Evolutionary conservation across 176 grass and related monocot genomes (phyloP).

Genomic region (Ampelocalamus luodianensis): DNA sequence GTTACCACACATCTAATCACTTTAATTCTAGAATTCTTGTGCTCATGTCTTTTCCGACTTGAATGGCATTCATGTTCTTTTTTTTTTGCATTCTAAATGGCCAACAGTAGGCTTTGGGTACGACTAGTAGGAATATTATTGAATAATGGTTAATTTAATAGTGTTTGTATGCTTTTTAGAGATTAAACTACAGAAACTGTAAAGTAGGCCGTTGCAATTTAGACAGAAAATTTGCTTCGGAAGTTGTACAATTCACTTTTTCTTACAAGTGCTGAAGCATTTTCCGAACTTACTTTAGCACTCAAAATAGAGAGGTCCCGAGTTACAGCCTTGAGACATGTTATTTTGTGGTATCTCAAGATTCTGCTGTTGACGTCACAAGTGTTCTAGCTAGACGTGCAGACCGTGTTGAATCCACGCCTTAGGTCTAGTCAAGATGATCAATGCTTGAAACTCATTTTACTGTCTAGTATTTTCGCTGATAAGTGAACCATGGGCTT

Average conservation of each 20-base stretch:
- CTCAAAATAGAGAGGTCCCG: neutral
- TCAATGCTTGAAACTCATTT: neutral
- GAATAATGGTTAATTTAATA: neutral
- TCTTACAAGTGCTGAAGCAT: neutral
- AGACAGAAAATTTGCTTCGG: neutral
- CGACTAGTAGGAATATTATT: neutral
- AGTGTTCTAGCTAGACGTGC: neutral
- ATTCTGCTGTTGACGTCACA: neutral
- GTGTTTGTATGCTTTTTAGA: neutral
- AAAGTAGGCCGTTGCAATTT: neutral
- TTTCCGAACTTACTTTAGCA: neutral
- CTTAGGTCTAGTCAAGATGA: neutral
- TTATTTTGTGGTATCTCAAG: neutral
- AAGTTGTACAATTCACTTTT: neutral
- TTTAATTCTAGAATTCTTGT: neutral
- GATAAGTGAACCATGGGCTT: conserved; percentile 13
- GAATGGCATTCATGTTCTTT: neutral
- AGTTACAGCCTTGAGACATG: neutral
- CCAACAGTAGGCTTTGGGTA: neutral
- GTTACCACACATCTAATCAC: neutral
- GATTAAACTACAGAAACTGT: neutral
- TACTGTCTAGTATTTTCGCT: neutral
- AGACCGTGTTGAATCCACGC: too few relatives aligned
- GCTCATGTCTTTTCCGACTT: neutral
- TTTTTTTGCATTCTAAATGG: neutral